A percentile compares a stretch with the other conserved stretches of the same genome.
These are phyloP conservation scores for Apiotrichum sp. DNA, from an alignment of 1,284 basidiomycete genomes.

Conservation along the genomic window DNA sequence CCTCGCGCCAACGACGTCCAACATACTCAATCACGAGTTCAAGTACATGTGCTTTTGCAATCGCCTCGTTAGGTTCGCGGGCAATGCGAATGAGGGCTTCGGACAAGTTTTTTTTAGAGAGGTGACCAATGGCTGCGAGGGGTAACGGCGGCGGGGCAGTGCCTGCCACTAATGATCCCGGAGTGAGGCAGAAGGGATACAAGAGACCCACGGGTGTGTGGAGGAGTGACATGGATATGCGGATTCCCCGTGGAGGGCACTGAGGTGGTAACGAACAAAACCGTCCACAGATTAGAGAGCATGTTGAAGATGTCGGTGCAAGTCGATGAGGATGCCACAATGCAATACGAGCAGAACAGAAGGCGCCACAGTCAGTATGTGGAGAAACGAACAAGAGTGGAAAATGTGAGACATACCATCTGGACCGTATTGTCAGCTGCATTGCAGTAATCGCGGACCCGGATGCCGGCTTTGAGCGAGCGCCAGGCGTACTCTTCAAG, in stretches of 20 bases:
- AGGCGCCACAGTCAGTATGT: too few species aligned
- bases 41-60: conserved; percentile 2
- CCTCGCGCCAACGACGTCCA: conserved; percentile 22
- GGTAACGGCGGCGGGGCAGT: conserved; percentile 7
- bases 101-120: conserved; percentile 26
- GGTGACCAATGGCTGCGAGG: conserved; percentile 7
- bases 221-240: conserved; percentile 7
- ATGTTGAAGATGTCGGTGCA: too few species aligned
- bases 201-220: conserved; percentile 12
- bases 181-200: conserved; percentile 22
- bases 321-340: too few species aligned
- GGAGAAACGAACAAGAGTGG: too few species aligned
- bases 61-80: neutral
- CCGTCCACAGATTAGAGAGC: neutral
- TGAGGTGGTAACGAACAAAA: neutral
- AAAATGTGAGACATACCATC: conserved; percentile 6
- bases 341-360: too few species aligned
- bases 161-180: neutral
- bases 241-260: neutral
- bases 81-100: conserved; percentile 23
- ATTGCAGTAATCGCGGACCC: conserved; percentile 18
- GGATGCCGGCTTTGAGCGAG: conserved; percentile 13
- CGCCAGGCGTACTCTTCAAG: conserved; percentile 22
- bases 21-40: conserved; percentile 36
- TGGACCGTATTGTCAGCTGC: conserved; percentile 8